These are phyloP conservation scores for Sugiyamaella novakii DNA, from an alignment of 1,139 yeast species.

Conservation along the genomic window DNA sequence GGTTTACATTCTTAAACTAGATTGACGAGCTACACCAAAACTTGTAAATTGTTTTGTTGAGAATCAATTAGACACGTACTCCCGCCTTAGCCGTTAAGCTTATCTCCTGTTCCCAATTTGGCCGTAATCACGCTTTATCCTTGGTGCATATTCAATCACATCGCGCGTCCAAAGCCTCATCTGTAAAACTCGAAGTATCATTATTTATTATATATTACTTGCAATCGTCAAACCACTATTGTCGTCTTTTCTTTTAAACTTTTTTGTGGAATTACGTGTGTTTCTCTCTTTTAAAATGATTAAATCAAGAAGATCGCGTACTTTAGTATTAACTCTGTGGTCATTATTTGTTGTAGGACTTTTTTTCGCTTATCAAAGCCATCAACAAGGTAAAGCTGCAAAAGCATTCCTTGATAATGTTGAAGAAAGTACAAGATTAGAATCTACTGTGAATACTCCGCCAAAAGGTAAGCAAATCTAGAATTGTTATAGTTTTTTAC, in stretches of 20 bases:
- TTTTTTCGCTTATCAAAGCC: slow-evolving; percentile 33
- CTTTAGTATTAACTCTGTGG: slow-evolving; percentile 35
- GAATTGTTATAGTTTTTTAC: not conserved
- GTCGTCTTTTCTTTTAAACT: not conserved
- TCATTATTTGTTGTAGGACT: slow-evolving; percentile 33
- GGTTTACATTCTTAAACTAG: too few species aligned
- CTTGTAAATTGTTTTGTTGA: too few species aligned
- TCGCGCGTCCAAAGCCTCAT: too few species aligned
- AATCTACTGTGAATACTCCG: slow-evolving; percentile 23
- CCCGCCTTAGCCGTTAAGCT: too few species aligned
- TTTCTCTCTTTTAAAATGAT: slow-evolving; percentile 28
- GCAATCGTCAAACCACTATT: not conserved
- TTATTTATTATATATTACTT: too few species aligned
- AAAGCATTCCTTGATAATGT: slow-evolving; percentile 28
- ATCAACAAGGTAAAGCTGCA: slow-evolving; percentile 27
- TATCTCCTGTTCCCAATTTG: too few species aligned
- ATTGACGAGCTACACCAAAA: too few species aligned
- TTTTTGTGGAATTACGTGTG: not conserved
- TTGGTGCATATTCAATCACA: too few species aligned
- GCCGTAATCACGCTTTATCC: too few species aligned
- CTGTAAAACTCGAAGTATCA: not conserved
- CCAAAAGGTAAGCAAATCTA: slow-evolving; percentile 11
- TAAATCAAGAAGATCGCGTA: slow-evolving; percentile 35
- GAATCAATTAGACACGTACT: too few species aligned
- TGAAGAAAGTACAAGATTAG: slow-evolving; percentile 34